These are phyloP conservation scores for Gomphus sp. DNA, from an alignment of 1,284 basidiomycete genomes.

Conservation along the genomic window DNA sequence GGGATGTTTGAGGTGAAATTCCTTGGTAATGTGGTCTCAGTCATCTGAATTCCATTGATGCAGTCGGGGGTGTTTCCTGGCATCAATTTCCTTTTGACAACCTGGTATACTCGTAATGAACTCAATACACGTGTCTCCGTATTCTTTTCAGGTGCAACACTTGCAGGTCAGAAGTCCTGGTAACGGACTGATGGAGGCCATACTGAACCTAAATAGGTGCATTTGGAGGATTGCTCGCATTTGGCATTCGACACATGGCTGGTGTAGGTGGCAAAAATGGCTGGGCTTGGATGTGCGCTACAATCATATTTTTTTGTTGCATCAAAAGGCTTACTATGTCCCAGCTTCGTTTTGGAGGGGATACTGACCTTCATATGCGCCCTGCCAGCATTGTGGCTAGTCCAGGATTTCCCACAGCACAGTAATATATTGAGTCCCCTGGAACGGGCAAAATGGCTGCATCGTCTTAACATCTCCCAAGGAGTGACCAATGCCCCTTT, in stretches of 20 bases:
- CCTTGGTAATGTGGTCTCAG: neutral
- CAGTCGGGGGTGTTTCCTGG: conserved; percentile 18
- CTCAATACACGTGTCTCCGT: conserved; percentile 18
- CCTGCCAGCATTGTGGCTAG: conserved; percentile 17
- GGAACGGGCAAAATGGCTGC: conserved; percentile 17
- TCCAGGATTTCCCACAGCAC: conserved; percentile 20
- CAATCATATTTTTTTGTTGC: neutral
- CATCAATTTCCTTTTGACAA: conserved; percentile 19
- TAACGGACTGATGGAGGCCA: too few relatives aligned
- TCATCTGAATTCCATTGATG: neutral
- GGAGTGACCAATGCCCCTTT: conserved; percentile 18
- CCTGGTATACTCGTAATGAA: conserved; percentile 17
- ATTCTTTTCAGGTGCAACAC: conserved; percentile 25
- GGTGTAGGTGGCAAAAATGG: conserved; percentile 30
- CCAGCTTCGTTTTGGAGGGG: conserved; percentile 14
- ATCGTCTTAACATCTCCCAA: conserved; percentile 15
- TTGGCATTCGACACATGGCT: conserved; percentile 23
- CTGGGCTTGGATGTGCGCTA: conserved; percentile 28
- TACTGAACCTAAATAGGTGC: conserved; percentile 14
- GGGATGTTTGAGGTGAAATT: conserved; percentile 21
- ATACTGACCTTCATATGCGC: conserved; percentile 17
- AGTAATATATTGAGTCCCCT: conserved; percentile 14
- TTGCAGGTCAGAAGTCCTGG: conserved; percentile 16
- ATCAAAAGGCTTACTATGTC: neutral
- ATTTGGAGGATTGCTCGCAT: conserved; percentile 16